Conservation (phyloP, 768 basidiomycete species). For the Termitomyces sp. region DNA sequence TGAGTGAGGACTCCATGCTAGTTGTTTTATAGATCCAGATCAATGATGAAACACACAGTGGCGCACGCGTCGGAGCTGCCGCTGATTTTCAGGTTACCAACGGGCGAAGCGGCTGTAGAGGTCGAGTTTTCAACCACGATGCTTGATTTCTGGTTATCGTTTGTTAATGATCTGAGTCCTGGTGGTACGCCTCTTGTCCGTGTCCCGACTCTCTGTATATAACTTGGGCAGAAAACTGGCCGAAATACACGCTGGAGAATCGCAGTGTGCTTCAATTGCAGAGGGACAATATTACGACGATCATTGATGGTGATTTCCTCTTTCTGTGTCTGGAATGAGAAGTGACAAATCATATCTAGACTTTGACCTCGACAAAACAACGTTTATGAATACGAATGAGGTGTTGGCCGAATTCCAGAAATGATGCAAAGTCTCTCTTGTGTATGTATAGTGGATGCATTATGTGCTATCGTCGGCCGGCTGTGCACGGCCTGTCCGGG, state of each 20-base stretch:
- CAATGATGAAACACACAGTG: neutral
- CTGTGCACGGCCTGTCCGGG: too few relatives aligned
- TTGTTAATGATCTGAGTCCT: too few relatives aligned
- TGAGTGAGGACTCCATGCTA: too few relatives aligned
- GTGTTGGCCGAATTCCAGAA: slow-evolving; percentile 44
- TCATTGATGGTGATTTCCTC: slow-evolving; percentile 35
- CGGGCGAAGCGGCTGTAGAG: slow-evolving; percentile 31
- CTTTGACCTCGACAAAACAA: slow-evolving; percentile 27
- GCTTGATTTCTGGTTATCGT: too few relatives aligned
- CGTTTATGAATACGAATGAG: slow-evolving; percentile 34
- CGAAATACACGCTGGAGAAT: slow-evolving; percentile 28
- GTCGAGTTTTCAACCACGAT: slow-evolving; percentile 29
- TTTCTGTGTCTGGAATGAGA: too few relatives aligned
- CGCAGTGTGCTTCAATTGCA: slow-evolving; percentile 42
- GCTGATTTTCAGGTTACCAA: slow-evolving; percentile 43
- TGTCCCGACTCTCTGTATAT: too few relatives aligned
- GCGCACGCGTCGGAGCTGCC: slow-evolving; percentile 43
- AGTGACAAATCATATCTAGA: too few relatives aligned
- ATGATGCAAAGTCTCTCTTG: too few relatives aligned
- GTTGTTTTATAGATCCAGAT: neutral
- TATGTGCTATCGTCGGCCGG: too few relatives aligned
- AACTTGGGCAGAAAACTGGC: slow-evolving; percentile 39
- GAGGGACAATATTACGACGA: slow-evolving; percentile 46
- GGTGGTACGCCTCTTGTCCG: too few relatives aligned
- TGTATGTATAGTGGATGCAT: too few relatives aligned